Evolutionary conservation across 106 monocot genomes (phyloP), one percentile per base, ranked within the genome.

Genomic region (Platanthera zijinensis): DNA sequence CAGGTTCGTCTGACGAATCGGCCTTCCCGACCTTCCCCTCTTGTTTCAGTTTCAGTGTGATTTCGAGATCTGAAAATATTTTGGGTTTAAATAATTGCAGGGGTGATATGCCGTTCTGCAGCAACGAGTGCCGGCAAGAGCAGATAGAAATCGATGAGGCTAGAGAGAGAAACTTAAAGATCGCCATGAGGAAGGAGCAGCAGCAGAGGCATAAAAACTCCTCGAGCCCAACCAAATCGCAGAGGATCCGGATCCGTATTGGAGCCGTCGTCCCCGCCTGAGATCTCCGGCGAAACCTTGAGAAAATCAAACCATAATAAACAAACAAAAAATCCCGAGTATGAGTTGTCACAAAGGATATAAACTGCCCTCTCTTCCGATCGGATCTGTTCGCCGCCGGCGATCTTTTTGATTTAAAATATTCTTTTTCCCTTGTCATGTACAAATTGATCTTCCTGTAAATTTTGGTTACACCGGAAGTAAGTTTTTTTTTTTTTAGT

Each of bases 131-230:
- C 57, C 71, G 89, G 52, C 67, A 78, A 49, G 80, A 80, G 75
- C 89, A 84, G 80, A 90, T 90, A 22, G 86, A 90, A 28, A 84
- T 84, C 56, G 87, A 90, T 51, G 84, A 87, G 69, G 72, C 68
- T 25, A 22, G 10, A 22, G 73, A 73, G 73, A 73, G 48, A 18
- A 51, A 73, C 51, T 73, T 10, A 52, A 73, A 66, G 32, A 3
- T 66, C 5, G 66, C 32, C 30, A 66, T 66, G 28, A 66, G 25
- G 13, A 66, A 30, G 13, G 66, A 66, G 32, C 25, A 32, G 66
- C 32, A 66, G 66, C 25, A 73, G 28, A 73, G 25, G 52, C n/a
- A 52, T 12, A 52, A n/a, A 4, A 51, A 12, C 18, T 25, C 50
- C 10, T 52, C 73, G 25, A 73, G 50, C 73, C 21, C 51, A 45